Evolutionary conservation across 345 rosid genomes (phyloP), one percentile per base, ranked within the genome.

Genomic region (Citrus trifoliata): DNA sequence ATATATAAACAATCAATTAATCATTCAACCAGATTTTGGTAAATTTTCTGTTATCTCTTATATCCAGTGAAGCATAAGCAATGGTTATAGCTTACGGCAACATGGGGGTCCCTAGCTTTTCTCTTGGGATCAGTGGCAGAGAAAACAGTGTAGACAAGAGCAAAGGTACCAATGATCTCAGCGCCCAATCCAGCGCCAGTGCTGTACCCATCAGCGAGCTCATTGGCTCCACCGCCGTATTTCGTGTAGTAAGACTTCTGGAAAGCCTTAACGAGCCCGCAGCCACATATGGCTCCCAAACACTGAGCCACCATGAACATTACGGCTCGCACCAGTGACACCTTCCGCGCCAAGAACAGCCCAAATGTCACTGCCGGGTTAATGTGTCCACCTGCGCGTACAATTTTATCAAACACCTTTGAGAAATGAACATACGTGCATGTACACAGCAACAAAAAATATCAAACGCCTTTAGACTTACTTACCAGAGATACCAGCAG

Each of bases 341-440:
- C 94, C 81, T 87, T 89, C 76, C 94, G 73, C 0, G 89, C 92
- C 87, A 91, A 79, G 75, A 91, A 84, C 82, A 91, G 73, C 53
- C 91, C 94, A 75, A 91, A 89, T 5, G 92, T 91, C 74, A 89
- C 92, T 4, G 94, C 94, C 13, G 94, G 94, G 83, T 90, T 90
- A 18, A 91, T 89, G 81, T 91, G 95, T 21, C 95, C 93, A 40
- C 95, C 95, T 91, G 81, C 51, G 51, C 16, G 4, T 75, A 38
- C 48, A 38, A 38, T 78, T 51, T 46, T 25, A 22, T 25, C 35
- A 38, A 35, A 40, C 58, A 70, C 40, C 10, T 16, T 6, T 33
- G 0, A 61, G 33, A 62, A 62, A 12, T 25, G 3, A 27, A 27
- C 5, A 62, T 13, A 14, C 21, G 4, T 51, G 56, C 21, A 51